Evolutionary conservation across 2,329 filamentous ascomycete species (phyloP).

Genomic region (Colletotrichum ledebouriae): DNA sequence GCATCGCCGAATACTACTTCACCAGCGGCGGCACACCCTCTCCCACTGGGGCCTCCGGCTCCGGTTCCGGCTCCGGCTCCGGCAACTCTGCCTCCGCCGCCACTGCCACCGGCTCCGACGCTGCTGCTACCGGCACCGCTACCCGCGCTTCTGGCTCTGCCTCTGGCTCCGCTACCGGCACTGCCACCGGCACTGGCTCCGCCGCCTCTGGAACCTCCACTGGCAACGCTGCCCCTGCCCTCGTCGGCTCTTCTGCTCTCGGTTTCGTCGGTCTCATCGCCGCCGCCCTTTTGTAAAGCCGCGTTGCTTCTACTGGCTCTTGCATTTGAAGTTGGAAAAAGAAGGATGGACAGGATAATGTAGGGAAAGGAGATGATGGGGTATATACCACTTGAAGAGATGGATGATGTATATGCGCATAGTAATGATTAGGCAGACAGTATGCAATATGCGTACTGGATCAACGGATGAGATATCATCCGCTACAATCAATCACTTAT

Average conservation of each 20-base stretch:
- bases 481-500: not conserved
- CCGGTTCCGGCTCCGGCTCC: conserved; percentile 39
- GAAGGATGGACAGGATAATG: not conserved
- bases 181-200: conserved; percentile 44
- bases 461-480: not conserved
- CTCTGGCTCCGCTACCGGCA: conserved; percentile 43
- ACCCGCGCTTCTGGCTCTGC: conserved; percentile 34
- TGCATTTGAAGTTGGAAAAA: conserved; percentile 20
- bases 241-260: conserved; percentile 57
- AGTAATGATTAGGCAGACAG: conserved; percentile 27
- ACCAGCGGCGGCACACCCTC: conserved; percentile 46
- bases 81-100: conserved; percentile 50
- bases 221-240: conserved; percentile 50
- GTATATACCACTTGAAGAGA: conserved; percentile 32
- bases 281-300: conserved; percentile 63
- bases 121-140: conserved; percentile 44
- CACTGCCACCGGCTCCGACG: conserved; percentile 60
- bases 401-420: conserved; percentile 26
- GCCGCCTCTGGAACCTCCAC: conserved; percentile 46
- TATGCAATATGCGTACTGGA: conserved; percentile 32
- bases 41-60: conserved; percentile 40
- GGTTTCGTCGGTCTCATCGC: conserved; percentile 63
- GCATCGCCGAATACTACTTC: conserved; percentile 62
- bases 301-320: not conserved
- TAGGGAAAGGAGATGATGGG: conserved; percentile 5